These are phyloP conservation scores for Fusarium sulawesiense DNA, from an alignment of 2,329 filamentous ascomycete genomes.

Conservation along the genomic window DNA sequence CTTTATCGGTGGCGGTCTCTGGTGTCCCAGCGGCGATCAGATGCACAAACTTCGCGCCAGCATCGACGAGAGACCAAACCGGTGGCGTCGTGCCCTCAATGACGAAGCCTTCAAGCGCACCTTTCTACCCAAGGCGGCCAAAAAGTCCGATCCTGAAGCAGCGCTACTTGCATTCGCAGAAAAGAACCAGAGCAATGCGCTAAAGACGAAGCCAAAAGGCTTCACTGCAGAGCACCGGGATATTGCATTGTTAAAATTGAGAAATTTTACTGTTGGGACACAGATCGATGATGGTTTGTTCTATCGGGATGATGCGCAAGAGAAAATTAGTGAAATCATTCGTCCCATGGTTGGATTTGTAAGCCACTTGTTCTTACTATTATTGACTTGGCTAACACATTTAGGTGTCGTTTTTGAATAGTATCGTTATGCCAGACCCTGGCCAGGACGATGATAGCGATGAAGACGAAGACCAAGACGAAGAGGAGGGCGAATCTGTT, in stretches of 20 bases:
- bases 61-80: conserved; percentile 78
- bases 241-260: conserved; percentile 82
- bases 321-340: conserved; percentile 73
- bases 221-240: conserved; percentile 80
- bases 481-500: conserved; percentile 12
- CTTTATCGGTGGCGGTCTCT: conserved; percentile 84
- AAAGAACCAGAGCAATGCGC: conserved; percentile 76
- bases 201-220: conserved; percentile 90
- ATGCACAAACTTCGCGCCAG: conserved; percentile 75
- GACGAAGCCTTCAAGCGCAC: conserved; percentile 69
- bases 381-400: neutral
- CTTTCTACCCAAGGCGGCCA: conserved; percentile 66
- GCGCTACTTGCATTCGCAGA: conserved; percentile 76
- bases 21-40: conserved; percentile 77
- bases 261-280: conserved; percentile 79
- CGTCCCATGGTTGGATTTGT: conserved; percentile 81
- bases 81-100: conserved; percentile 75
- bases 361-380: conserved; percentile 53
- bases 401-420: conserved; percentile 79
- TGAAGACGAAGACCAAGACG: conserved; percentile 51
- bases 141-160: conserved; percentile 57
- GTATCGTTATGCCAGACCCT: conserved; percentile 78
- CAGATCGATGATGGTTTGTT: conserved; percentile 75
- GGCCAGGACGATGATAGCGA: conserved; percentile 57
- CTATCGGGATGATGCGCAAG: conserved; percentile 69